Evolutionary conservation across 2,329 filamentous ascomycete genomes (phyloP), one percentile per base, ranked within the genome.

Genomic region (Fusarium protoensiforme): DNA sequence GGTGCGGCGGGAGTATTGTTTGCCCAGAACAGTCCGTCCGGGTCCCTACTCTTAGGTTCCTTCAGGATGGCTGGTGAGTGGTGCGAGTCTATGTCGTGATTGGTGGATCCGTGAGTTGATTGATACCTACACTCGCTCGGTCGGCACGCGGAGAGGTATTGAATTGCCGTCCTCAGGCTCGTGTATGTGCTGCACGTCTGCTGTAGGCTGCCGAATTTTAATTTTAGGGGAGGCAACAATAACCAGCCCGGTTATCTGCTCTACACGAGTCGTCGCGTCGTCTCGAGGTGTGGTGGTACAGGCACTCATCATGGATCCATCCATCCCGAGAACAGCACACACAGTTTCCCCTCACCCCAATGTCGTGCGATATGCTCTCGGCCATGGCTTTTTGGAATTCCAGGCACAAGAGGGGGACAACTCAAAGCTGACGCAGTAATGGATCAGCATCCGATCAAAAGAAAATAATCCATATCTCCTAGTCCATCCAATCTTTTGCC

Each of bases 361-460:
- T 59, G 65, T 43, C 61, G 33, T 72, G 57, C n/a, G 39, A 39
- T 39, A 41, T 41, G n/a, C 38, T 33, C 48, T 53, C 20, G 33
- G 53, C 22, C n/a, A 43, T 29, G 36, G 38, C 38, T 46, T 22
- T 43, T 46, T 59, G 20, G n/a, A 51, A 53, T 61, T 53, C 59
- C 43, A 51, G 39, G 31, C 63, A 43, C 48, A 20, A 53, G 48
- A 46, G 41, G 41, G 29, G 27, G 22, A 36, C 59, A 61, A 53
- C 60, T 46, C 36, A 24, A n/a, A 53, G 22, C 8, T 59, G 27
- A 35, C 29, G n/a, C 31, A 39, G 60, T 43, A 48, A 74, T 67
- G 64, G 64, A 72, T 68, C 64, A 62, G 48, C 67, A 60, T 22
- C 43, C 36, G n/a, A 54, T 27, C 38, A 60, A 54, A 36, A 18